Evolutionary conservation across 2,329 filamentous ascomycete species (phyloP).

Genomic region (Colletotrichum caudatum): DNA sequence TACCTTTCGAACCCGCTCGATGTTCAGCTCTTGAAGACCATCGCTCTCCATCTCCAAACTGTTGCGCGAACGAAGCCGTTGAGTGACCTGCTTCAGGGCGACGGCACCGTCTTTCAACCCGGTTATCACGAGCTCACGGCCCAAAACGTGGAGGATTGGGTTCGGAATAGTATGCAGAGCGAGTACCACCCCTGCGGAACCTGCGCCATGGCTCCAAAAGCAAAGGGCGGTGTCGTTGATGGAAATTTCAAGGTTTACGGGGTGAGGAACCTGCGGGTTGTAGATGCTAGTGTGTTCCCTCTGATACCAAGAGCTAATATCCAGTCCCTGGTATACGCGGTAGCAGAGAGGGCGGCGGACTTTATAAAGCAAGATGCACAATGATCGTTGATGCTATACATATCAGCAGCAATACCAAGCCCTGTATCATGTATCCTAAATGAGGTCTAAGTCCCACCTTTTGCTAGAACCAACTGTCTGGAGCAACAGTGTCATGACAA

Average conservation of each 20-base stretch:
- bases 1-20: slow-evolving; percentile 38
- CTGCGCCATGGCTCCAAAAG: slow-evolving; percentile 35
- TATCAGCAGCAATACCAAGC: neutral
- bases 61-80: slow-evolving; percentile 27
- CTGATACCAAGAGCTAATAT: slow-evolving; percentile 49
- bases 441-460: no score
- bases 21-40: slow-evolving; percentile 17
- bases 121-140: slow-evolving; percentile 29
- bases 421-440: no score
- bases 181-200: slow-evolving; percentile 40
- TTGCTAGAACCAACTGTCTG: neutral
- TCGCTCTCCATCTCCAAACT: slow-evolving; percentile 31
- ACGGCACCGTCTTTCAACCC: slow-evolving; percentile 27
- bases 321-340: slow-evolving; percentile 51
- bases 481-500: neutral
- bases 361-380: slow-evolving; percentile 27
- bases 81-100: slow-evolving; percentile 28
- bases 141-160: slow-evolving; percentile 28
- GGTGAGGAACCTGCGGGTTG: slow-evolving; percentile 45
- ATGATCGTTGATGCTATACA: neutral
- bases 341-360: slow-evolving; percentile 48
- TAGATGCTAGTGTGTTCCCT: slow-evolving; percentile 51
- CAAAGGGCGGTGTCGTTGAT: slow-evolving; percentile 50
- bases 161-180: slow-evolving; percentile 28
- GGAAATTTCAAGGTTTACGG: slow-evolving; percentile 48